Conservation (phyloP, 257 asterid species). For the Lithospermum erythrorhizon region DNA sequence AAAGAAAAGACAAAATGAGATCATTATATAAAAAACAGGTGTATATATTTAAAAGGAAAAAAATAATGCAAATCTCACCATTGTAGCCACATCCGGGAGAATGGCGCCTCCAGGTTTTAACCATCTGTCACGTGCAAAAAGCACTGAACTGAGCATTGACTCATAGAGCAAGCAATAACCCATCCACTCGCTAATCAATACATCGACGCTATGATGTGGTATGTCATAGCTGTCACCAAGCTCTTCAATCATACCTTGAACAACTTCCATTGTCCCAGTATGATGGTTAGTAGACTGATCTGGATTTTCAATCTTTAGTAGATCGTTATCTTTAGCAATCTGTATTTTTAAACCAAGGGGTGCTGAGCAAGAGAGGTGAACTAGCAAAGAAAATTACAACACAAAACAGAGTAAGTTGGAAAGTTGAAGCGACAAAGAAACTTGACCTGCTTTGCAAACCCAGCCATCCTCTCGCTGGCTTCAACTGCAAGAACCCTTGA, state of each 20-base stretch:
- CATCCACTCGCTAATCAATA: slow-evolving; percentile 94
- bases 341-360: slow-evolving; percentile 21
- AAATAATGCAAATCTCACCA: slow-evolving; percentile 37
- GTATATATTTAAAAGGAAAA: slow-evolving; percentile 3
- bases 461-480: slow-evolving; percentile 92
- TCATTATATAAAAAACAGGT: not conserved
- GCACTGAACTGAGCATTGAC: slow-evolving; percentile 83
- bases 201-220: slow-evolving; percentile 63
- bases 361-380: slow-evolving; percentile 6
- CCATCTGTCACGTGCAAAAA: slow-evolving; percentile 90
- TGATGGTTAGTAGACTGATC: not conserved
- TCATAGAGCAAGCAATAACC: slow-evolving; percentile 96
- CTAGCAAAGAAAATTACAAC: not conserved
- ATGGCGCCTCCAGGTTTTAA: slow-evolving; percentile 92
- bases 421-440: slow-evolving; percentile 4
- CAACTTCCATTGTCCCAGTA: slow-evolving; percentile 55
- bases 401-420: slow-evolving; percentile 1
- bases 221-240: slow-evolving; percentile 30
- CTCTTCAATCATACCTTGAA: slow-evolving; percentile 89
- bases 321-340: slow-evolving; percentile 73
- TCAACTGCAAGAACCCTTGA: slow-evolving; percentile 78
- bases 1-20: slow-evolving; percentile 8
- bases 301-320: slow-evolving; percentile 26
- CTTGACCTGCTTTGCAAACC: slow-evolving; percentile 72
- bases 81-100: slow-evolving; percentile 91